phyloP scores from a whole-genome alignment of 495 filamentous ascomycete genomes.

The Annulohypoxylon moriforme region DNA sequence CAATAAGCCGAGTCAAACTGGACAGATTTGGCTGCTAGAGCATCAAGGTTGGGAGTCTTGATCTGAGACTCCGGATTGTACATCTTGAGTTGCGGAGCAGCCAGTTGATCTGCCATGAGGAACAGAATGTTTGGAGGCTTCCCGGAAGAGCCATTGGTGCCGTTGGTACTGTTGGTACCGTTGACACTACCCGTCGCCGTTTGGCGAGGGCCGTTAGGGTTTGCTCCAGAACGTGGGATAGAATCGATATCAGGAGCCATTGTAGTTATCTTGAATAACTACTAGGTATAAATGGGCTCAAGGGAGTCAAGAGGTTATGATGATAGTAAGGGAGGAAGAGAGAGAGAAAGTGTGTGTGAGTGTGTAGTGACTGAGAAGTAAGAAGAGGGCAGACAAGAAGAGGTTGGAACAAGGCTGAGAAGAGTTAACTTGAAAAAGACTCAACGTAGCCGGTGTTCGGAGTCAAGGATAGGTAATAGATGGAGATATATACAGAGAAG shows the following conservation, averaged over 20 bases:
- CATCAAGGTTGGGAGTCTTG: constrained; percentile 86
- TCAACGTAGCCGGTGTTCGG: constrained; percentile 5
- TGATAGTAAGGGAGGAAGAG: not conserved
- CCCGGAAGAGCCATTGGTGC: constrained; percentile 8
- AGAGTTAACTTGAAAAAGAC: constrained; percentile 2
- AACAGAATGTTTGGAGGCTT: constrained; percentile 79
- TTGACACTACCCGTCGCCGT: constrained; percentile 18
- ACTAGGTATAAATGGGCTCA: constrained; percentile 8
- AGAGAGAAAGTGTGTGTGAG: no score
- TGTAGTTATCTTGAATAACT: constrained; percentile 1
- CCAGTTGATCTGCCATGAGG: constrained; percentile 94
- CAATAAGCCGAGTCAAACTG: constrained; percentile 92
- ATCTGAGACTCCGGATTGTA: constrained; percentile 84
- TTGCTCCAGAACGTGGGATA: constrained; percentile 53
- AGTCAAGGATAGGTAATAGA: constrained; percentile 4
- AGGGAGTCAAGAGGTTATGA: constrained; percentile 17
- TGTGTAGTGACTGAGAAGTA: no score
- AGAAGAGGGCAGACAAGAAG: not conserved
- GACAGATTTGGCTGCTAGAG: constrained; percentile 78
- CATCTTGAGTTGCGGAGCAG: constrained; percentile 84
- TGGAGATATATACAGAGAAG: constrained; percentile 14
- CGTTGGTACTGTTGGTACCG: constrained; percentile 41
- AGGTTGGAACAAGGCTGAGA: constrained; percentile 17
- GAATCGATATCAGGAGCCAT: constrained; percentile 70
- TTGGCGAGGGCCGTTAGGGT: constrained; percentile 29